A percentile compares a stretch with the other conserved stretches of the same genome.
These are phyloP conservation scores for Xylariaceae sp. DNA, from an alignment of 2,329 filamentous ascomycete genomes.

Conservation along the genomic window DNA sequence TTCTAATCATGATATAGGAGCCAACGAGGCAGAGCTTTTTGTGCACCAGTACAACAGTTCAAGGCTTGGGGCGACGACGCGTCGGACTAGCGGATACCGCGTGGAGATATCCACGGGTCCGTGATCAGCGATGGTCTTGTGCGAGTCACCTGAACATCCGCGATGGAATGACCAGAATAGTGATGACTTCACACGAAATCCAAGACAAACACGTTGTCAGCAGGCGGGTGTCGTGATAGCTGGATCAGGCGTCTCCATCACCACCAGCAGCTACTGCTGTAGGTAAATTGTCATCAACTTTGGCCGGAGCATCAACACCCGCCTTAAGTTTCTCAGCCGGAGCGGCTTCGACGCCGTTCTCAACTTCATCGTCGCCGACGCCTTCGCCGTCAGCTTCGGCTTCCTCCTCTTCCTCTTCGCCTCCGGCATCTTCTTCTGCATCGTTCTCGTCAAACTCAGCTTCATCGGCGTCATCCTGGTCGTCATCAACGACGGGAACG, in stretches of 20 bases:
- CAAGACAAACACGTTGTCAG: neutral
- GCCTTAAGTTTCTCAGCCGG: conserved; percentile 18
- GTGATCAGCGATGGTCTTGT: too few species aligned
- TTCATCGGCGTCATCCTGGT: conserved; percentile 19
- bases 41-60: too few species aligned
- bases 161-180: too few species aligned
- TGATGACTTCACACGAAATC: neutral
- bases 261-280: conserved; percentile 13
- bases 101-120: too few species aligned
- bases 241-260: conserved; percentile 21
- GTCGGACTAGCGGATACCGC: too few species aligned
- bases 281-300: conserved; percentile 12
- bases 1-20: too few species aligned
- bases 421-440: conserved; percentile 11
- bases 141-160: too few species aligned
- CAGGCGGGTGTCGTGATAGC: neutral
- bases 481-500: conserved; percentile 20
- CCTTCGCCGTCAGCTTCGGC: conserved; percentile 17
- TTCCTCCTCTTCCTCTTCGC: conserved; percentile 19
- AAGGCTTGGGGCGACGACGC: too few species aligned
- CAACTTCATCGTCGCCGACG: conserved; percentile 17
- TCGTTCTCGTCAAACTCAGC: conserved; percentile 26
- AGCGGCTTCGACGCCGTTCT: conserved; percentile 21
- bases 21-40: too few species aligned
- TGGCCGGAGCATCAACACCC: conserved; percentile 21